Evolutionary conservation across 306 rosid species (phyloP), one percentile per base, ranked within the genome.

Genomic region (Fagus crenata): DNA sequence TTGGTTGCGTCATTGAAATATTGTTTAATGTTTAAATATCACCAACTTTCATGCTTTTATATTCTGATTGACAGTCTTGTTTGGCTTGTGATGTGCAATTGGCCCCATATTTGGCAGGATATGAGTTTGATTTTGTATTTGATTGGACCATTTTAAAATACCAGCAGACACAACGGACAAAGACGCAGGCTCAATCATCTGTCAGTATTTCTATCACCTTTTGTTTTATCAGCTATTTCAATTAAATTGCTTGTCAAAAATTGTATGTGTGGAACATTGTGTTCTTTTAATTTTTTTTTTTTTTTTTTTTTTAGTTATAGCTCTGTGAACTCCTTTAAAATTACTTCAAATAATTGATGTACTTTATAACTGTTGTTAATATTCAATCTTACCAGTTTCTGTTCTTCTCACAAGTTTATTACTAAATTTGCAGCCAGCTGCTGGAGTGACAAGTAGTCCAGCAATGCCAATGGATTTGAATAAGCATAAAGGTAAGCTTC

Each of bases 91-190:
- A 65, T 37, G n/a, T 37, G 7, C 42, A 17, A 72, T 65, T 67
- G n/a, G n/a, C 13, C 4, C 33, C 53, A 58, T 65, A 39, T 73
- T 84, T 83, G 39, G 71, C 96, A 92, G 97, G 93, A 82, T 90
- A 78, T 76, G 88, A 87, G 22, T 77, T 71, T 64, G 97, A 92
- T 75, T 61, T 72, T 77, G 80, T 89, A 75, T 92, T 78, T 73
- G 97, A 92, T 90, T 92, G 97, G 97, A 90, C 97, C 81, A 78
- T 92, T 82, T 83, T 89, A 72, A 92, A 90, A 82, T 77, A 86
- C 63, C 92, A 88, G 79, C 96, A 90, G 77, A 33, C 72, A 0
- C 85, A 83, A 70, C 85, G 67, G 83, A 71, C 81, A 60, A 76
- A 75, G 84, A 81, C 40, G 69, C 87, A 69, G 78, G 83, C 46